These are phyloP conservation scores for Balakata baccata DNA, from an alignment of 345 rosid genomes.

Conservation along the genomic window DNA sequence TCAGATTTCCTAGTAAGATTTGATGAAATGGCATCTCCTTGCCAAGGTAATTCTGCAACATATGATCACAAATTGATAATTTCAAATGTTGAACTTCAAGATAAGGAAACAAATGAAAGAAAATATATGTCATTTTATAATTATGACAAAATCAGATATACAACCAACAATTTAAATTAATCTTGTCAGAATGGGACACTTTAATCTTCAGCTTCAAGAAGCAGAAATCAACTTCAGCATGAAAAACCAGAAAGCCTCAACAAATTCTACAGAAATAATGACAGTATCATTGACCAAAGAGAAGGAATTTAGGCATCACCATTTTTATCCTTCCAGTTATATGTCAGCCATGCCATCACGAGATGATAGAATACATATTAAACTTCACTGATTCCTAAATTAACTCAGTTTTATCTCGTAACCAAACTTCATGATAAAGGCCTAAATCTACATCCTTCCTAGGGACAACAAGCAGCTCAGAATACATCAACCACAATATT, in stretches of 20 bases:
- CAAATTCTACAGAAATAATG: not conserved
- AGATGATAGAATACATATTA: not conserved
- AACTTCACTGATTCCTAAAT: not conserved
- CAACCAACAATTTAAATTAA: not conserved
- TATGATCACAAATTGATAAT: slow-evolving; percentile 17
- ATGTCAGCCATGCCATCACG: not conserved
- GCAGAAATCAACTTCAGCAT: not conserved
- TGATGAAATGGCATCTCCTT: slow-evolving; percentile 57
- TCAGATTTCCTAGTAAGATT: slow-evolving; percentile 74
- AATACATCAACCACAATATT: not conserved
- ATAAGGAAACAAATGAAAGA: not conserved
- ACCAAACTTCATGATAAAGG: not conserved
- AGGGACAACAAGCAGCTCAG: not conserved
- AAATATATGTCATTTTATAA: not conserved
- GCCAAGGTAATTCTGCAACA: slow-evolving; percentile 63
- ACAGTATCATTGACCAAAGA: not conserved
- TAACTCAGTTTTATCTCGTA: not conserved
- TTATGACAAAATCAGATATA: not conserved
- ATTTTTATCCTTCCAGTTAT: not conserved
- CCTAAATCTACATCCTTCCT: not conserved
- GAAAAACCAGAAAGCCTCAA: not conserved
- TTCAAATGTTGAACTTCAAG: slow-evolving; percentile 5
- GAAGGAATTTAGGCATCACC: not conserved
- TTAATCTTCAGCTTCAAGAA: not conserved
- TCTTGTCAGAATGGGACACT: not conserved